Evolutionary conservation across 2,329 filamentous ascomycete genomes (phyloP).

Genomic region (Hymenoscyphus repandus): DNA sequence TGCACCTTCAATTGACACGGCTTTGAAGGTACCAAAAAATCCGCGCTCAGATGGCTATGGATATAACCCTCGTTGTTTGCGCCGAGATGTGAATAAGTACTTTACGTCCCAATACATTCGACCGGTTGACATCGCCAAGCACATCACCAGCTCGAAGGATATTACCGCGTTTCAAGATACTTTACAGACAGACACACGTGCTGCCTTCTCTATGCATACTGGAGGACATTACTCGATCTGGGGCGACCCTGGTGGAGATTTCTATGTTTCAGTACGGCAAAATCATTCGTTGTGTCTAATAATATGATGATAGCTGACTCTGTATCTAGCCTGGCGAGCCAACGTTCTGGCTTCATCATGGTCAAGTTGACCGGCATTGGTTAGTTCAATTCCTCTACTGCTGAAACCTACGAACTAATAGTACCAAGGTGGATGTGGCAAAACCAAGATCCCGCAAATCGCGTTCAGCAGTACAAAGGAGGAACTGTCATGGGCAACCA

Average conservation of each 20-base stretch:
- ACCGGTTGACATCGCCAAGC: conserved; percentile 7
- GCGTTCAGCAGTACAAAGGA: conserved; percentile 14
- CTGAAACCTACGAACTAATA: too few species aligned
- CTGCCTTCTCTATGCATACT: conserved; percentile 6
- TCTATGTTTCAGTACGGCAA: not conserved
- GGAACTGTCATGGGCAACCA: conserved; percentile 12
- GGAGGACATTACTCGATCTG: conserved; percentile 7
- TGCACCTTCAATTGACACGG: conserved; percentile 25
- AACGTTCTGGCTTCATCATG: conserved; percentile 9
- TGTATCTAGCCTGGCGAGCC: conserved; percentile 1
- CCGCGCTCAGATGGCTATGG: conserved; percentile 11
- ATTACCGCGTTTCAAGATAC: conserved; percentile 2
- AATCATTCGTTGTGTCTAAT: too few species aligned
- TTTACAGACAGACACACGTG: conserved; percentile 1
- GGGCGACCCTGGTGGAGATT: conserved; percentile 10
- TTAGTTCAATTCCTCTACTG: too few species aligned
- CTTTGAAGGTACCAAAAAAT: conserved; percentile 7
- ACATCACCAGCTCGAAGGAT: conserved; percentile 1
- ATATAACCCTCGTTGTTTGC: conserved; percentile 39
- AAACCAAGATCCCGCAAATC: conserved; percentile 13
- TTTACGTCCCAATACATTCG: conserved; percentile 1
- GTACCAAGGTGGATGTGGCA: conserved; percentile 14
- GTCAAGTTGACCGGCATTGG: conserved; percentile 15
- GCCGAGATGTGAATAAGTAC: conserved; percentile 33
- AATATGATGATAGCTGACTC: too few species aligned